Evolutionary conservation across 163 green algal genomes (phyloP), one percentile per base, ranked within the genome.

Genomic region (Smithsoniella earleae): DNA sequence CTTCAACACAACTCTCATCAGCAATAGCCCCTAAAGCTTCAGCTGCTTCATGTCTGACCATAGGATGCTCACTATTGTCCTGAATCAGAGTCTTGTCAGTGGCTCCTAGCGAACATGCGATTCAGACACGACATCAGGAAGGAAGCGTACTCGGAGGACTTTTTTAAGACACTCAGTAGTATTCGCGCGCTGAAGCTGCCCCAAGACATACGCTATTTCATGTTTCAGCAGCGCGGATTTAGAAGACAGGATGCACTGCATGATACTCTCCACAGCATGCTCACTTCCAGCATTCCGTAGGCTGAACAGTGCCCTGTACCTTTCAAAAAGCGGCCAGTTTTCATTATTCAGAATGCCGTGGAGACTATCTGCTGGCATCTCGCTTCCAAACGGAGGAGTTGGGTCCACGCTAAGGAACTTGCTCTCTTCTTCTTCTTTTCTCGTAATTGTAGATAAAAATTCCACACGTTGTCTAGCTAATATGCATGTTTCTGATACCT

Each of bases 31-130:
- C 94, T 22, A 99, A 81, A 0, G 94, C 94, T 77, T 98, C 94
- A 13, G 94, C 94, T 25, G 94, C 94, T 77, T 99, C 94, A 79
- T 99, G 94, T 6, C 94, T 82, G 63, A 99, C 94, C 94, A 97
- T 99, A 33, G 90, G 79, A 76, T 96, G 86, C 78, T 97, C 87
- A 0, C 20, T 6, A 1, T 55, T 18, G 65, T 96, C 82, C 64
- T 80, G 73, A 52, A 89, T 43, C 40, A 87, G 13, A 55, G 20
- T 25, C n/a, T n/a, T n/a, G n/a, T n/a, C n/a, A n/a, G n/a, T 54
- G 44, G 18, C 20, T 18, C 18, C 44, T 54, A 20, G 44, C 20
- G 20, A 20, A 54, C 18, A 54, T 54, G 18, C 44, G 18, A 54
- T 54, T 18, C 44, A 54, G 44, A 54, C 20, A 20, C 10, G 22